phyloP scores from a whole-genome alignment of 352 stramenopile genomes.

The Pythium aquatile region DNA sequence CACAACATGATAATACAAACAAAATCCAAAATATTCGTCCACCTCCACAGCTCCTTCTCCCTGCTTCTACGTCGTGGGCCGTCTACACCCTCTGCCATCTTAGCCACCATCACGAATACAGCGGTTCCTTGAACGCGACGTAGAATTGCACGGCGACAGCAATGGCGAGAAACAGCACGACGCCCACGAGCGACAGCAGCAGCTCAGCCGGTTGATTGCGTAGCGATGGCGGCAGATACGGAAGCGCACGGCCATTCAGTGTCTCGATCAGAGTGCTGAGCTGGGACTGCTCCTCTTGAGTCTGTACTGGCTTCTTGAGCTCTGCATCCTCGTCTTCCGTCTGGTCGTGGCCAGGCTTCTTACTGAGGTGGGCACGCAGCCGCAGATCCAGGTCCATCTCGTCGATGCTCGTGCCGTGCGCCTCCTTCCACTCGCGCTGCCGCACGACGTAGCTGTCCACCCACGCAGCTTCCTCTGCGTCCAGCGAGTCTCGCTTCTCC shows the following conservation, averaged over 20 bases:
- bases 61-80: no score
- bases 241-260: slow-evolving; percentile 12
- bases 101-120: slow-evolving; percentile 10
- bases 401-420: slow-evolving; percentile 35
- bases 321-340: not conserved
- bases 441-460: slow-evolving; percentile 31
- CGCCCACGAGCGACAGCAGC: slow-evolving; percentile 14
- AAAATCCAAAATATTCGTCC: slow-evolving; percentile 2
- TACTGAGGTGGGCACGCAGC: slow-evolving; percentile 2
- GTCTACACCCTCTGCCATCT: no score
- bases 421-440: slow-evolving; percentile 34
- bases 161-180: slow-evolving; percentile 20
- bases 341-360: not conserved
- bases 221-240: slow-evolving; percentile 13
- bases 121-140: slow-evolving; percentile 19
- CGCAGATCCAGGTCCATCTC: slow-evolving; percentile 29
- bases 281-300: not conserved
- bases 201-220: slow-evolving; percentile 8
- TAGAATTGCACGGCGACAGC: slow-evolving; percentile 27
- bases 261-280: slow-evolving; percentile 1
- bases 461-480: slow-evolving; percentile 30
- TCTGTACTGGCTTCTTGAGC: not conserved
- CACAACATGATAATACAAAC: not conserved
- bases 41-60: not conserved
- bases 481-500: slow-evolving; percentile 18